These are phyloP conservation scores for Ceriops decandra DNA, from an alignment of 345 rosid species.

Conservation along the genomic window DNA sequence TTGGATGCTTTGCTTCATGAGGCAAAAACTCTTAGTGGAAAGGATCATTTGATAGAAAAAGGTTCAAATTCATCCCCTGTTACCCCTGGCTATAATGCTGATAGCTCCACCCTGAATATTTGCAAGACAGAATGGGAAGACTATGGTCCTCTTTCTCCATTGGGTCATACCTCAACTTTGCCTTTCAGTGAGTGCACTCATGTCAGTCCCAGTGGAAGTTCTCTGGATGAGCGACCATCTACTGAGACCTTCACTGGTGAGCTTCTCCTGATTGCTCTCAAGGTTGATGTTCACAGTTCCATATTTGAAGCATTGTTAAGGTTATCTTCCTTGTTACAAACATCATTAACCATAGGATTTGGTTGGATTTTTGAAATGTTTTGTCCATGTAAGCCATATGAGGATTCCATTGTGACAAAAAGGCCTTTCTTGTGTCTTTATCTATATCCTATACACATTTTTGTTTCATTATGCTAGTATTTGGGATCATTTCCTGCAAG, in stretches of 20 bases:
- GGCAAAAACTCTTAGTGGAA: constrained; percentile 62
- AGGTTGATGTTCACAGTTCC: constrained; percentile 6
- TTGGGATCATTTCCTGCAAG: not conserved
- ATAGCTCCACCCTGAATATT: constrained; percentile 42
- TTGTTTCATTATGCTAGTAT: not conserved
- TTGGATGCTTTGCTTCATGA: constrained; percentile 85
- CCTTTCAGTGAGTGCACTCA: constrained; percentile 52
- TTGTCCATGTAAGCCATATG: too few relatives aligned
- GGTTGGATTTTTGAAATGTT: too few relatives aligned
- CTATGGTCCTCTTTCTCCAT: constrained; percentile 50
- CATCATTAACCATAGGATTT: too few relatives aligned
- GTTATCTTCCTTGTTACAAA: not conserved
- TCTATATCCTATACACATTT: not conserved
- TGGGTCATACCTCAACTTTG: constrained; percentile 60
- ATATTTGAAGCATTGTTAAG: constrained; percentile 5
- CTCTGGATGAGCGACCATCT: constrained; percentile 57
- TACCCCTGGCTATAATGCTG: constrained; percentile 51
- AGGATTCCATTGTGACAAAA: not conserved
- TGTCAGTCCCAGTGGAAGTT: constrained; percentile 50
- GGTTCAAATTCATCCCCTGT: constrained; percentile 55
- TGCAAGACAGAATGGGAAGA: constrained; percentile 62
- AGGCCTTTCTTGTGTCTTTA: not conserved
- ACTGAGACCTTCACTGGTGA: constrained; percentile 41
- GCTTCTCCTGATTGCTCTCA: constrained; percentile 17
- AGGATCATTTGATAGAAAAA: constrained; percentile 65